Conservation (phyloP, 805 yeast species). For the Saturnispora besseyi region DNA sequence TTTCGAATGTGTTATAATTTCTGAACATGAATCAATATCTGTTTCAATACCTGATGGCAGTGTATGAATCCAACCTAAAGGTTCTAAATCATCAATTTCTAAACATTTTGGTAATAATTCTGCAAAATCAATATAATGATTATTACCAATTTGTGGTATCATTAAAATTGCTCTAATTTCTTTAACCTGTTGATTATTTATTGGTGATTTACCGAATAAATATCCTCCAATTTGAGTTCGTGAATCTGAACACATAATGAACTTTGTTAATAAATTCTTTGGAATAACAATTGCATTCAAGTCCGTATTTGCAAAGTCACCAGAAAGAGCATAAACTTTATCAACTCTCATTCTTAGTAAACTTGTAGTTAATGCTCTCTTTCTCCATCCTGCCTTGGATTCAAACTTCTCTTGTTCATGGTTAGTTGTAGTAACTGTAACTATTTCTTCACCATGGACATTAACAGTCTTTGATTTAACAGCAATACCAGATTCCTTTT, state of each 20-base stretch:
- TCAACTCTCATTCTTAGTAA: slow-evolving; percentile 65
- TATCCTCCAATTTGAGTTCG: slow-evolving; percentile 77
- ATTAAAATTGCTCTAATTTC: slow-evolving; percentile 69
- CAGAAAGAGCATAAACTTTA: slow-evolving; percentile 63
- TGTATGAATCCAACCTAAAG: slow-evolving; percentile 94
- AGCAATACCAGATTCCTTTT: slow-evolving; percentile 50
- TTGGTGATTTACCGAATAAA: slow-evolving; percentile 71
- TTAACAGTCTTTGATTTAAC: slow-evolving; percentile 75
- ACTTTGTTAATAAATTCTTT: slow-evolving; percentile 64
- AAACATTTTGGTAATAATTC: slow-evolving; percentile 32
- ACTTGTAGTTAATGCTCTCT: slow-evolving; percentile 71
- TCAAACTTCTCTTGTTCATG: slow-evolving; percentile 80
- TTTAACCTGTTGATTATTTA: slow-evolving; percentile 61
- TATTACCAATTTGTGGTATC: slow-evolving; percentile 82
- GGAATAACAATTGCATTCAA: slow-evolving; percentile 72
- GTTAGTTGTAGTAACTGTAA: slow-evolving; percentile 83
- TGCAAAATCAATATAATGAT: slow-evolving; percentile 57
- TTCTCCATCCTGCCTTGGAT: slow-evolving; percentile 87
- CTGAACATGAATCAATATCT: slow-evolving; percentile 56
- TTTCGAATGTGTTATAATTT: slow-evolving; percentile 52
- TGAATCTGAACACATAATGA: slow-evolving; percentile 72
- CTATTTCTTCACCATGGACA: slow-evolving; percentile 94
- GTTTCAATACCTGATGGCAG: slow-evolving; percentile 50
- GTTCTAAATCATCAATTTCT: slow-evolving; percentile 50
- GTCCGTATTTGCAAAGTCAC: slow-evolving; percentile 44